Evolutionary conservation across 768 basidiomycete species (phyloP), one percentile per base, ranked within the genome.

Genomic region (Leucocoprinus leucothites): DNA sequence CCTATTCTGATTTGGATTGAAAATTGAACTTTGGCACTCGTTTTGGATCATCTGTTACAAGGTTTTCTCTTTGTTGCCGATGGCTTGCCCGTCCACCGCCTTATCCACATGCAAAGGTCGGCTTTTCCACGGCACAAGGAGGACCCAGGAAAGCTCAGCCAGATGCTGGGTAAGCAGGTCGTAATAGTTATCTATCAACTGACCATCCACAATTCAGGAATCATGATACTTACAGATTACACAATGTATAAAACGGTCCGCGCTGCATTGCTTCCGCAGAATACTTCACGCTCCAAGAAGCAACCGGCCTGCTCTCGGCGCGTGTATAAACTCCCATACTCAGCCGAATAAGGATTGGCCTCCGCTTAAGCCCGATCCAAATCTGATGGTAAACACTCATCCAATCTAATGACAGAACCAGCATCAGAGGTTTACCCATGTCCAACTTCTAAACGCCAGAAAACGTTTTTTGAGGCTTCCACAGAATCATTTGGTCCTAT

Each of bases 41-140:
- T 31, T 31, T 31, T 31, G 31, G 31, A 31, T 31, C 31, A 31
- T 5, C 31, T 11, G 40, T 44, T 19, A 44, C 43, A 40, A 31
- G 36, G 26, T 21, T 21, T 50, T 14, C 19, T 26, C 16, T 31
- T 31, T 11, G 31, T 31, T 31, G 18, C 21, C 36, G 14, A 11
- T 21, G 16, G 16, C 9, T 28, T 26, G 46, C 46, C 24, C 38
- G 22, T 50, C 35, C 42, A 9, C 51, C 41, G 26, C 19, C 26
- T 36, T 53, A 53, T 53, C 51, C 51, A 53, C 51, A 53, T 25
- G 19, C 21, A 36, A 34, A 34, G 9, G 11, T 42, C 51, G 51
- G 51, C 14, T 19, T 53, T 44, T 44, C 38, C 28, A 53, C 43
- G 34, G 51, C 41, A 34, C 41, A 44, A 45, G 19, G 3, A n/a